Evolutionary conservation across 805 yeast species (phyloP), one percentile per base, ranked within the genome.

Genomic region (Zygoascus tannicola): DNA sequence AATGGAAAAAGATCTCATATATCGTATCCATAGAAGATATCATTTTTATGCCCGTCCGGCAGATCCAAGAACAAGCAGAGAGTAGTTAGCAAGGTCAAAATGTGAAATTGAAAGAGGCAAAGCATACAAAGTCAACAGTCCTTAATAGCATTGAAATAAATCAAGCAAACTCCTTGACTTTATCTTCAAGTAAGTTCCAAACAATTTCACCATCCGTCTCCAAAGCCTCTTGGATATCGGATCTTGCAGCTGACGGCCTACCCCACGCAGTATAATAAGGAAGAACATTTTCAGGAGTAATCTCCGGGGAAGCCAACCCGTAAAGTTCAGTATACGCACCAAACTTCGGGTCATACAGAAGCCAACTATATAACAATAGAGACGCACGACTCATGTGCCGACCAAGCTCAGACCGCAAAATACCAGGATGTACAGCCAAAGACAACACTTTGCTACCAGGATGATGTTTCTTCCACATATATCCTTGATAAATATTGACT

Each of bases 251-350:
- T 20, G 72, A 72, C 12, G 62, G 51, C 2, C 54, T 45, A 0
- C 78, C 77, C 62, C 65, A 71, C 3, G 77, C 72, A 12, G 62
- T 59, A 16, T 67, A 51, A 51, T 62, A 70, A 22, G 54, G 58
- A 1, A 70, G 70, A 33, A 60, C 55, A 10, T 66, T 56, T 34
- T 50, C 49, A 1, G 55, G 8, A 1, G 65, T 62, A 15, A 71
- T 47, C 4, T 60, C 56, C 3, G 75, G 74, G 22, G 55, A 50
- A 40, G 72, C 56, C 0, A 70, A 70, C 2, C 69, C 75, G 48
- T 55, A 70, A 16, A 70, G 53, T 47, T 67, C 74, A 7, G 75
- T 54, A 44, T 66, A 62, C 1, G 76, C 71, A 12, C 77, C 78
- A 35, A 60, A 61, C 5, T 54, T 22, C 5, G 40, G 32, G 7